Conservation (phyloP, 2,329 filamentous ascomycete species). For the Samsoniella hepiali region DNA sequence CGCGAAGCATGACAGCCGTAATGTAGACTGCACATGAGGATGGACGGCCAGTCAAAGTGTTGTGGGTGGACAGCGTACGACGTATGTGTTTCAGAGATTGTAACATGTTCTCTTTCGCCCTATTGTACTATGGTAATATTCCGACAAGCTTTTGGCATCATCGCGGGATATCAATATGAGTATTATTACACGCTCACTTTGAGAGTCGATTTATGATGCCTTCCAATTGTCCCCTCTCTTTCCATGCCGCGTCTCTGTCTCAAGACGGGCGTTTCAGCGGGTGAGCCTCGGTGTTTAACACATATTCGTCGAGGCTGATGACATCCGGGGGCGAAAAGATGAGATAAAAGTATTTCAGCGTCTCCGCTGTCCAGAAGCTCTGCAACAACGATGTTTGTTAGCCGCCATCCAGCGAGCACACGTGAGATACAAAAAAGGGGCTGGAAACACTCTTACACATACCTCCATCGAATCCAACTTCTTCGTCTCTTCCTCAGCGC, state of each 20-base stretch:
- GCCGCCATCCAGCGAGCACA: background rate
- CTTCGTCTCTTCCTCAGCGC: constrained; percentile 51
- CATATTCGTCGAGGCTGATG: constrained; percentile 60
- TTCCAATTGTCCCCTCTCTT: background rate
- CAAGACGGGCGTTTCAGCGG: constrained; percentile 38
- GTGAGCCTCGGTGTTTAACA: constrained; percentile 57
- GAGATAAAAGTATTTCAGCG: constrained; percentile 65
- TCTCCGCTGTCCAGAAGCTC: constrained; percentile 71
- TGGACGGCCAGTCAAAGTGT: background rate
- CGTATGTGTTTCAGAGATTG: background rate
- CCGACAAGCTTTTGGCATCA: background rate
- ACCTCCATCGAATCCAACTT: constrained; percentile 62
- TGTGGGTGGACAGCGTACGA: background rate
- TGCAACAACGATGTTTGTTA: constrained; percentile 14
- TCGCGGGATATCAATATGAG: background rate
- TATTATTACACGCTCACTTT: background rate
- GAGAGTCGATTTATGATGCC: background rate
- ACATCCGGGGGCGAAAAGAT: constrained; percentile 58
- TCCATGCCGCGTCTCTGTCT: background rate
- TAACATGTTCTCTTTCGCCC: background rate
- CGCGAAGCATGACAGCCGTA: background rate
- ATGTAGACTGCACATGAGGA: background rate
- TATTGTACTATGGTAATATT: background rate
- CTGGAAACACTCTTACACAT: constrained; percentile 14
- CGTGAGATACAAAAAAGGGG: background rate